Percentiles rank a stretch among this genome's conserved stretches.
phyloP scores from a whole-genome alignment of 2,329 filamentous ascomycete genomes.

The Trichoderma hamatum region DNA sequence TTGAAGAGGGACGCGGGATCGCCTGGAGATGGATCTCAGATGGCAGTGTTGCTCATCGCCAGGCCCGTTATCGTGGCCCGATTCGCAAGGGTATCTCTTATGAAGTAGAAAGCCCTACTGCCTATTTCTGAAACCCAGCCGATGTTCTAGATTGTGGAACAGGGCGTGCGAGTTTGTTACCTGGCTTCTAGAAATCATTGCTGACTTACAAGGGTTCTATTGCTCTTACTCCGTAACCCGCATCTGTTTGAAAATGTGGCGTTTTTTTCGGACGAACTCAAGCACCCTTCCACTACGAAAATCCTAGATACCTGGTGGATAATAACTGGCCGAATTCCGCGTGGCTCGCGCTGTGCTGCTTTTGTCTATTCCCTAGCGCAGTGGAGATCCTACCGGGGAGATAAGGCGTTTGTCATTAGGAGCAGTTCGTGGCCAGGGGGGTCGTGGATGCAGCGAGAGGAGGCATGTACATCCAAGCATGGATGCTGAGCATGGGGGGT shows the following conservation, averaged over 20 bases:
- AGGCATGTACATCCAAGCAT: background rate
- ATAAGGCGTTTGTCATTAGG: conserved; percentile 11
- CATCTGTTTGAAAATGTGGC: background rate
- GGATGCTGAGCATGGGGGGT: background rate
- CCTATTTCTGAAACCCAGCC: background rate
- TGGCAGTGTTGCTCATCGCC: conserved; percentile 27
- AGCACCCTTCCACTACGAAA: background rate
- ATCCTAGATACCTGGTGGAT: conserved; percentile 11
- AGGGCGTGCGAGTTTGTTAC: background rate
- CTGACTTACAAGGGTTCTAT: background rate
- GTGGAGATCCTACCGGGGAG: conserved; percentile 25
- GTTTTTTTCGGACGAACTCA: conserved; percentile 9
- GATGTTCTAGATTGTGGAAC: background rate
- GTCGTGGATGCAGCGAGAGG: background rate
- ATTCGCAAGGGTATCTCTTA: background rate
- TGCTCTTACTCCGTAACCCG: background rate
- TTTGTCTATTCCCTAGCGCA: conserved; percentile 9
- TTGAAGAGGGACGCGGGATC: background rate
- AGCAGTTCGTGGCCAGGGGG: conserved; percentile 17
- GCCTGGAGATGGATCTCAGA: conserved; percentile 13
- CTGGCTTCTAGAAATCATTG: background rate
- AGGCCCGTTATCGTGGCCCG: conserved; percentile 26
- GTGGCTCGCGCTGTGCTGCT: conserved; percentile 1
- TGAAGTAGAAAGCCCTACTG: background rate
- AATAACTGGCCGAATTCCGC: conserved; percentile 18